Conservation (phyloP, 192 early-diverging fungal species). For the Pilaira anomala region DNA sequence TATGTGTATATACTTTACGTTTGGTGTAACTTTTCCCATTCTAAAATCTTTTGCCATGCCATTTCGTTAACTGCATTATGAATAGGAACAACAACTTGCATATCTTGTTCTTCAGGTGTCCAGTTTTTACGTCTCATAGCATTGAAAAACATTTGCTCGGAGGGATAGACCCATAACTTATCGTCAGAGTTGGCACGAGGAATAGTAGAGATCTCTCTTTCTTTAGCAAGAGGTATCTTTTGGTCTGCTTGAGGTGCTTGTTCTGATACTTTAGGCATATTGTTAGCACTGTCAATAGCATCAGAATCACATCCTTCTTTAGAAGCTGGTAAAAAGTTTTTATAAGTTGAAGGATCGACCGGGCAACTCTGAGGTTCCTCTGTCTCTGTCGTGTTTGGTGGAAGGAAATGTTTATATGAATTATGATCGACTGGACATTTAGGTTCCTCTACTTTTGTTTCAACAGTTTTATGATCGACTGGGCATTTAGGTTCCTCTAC, state of each 20-base stretch:
- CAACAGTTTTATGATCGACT: constrained; percentile 32
- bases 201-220: constrained; percentile 75
- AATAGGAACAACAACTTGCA: constrained; percentile 87
- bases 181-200: constrained; percentile 59
- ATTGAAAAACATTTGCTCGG: constrained; percentile 95
- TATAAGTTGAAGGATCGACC: constrained; percentile 53
- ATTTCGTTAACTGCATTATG: constrained; percentile 94
- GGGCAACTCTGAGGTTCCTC: constrained; percentile 45
- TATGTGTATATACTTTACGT: constrained; percentile 41
- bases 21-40: constrained; percentile 70
- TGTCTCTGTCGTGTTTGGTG: constrained; percentile 24
- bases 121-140: constrained; percentile 93
- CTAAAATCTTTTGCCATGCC: constrained; percentile 81
- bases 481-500: constrained; percentile 32
- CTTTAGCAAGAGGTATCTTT: constrained; percentile 45
- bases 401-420: constrained; percentile 43
- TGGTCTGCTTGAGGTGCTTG: constrained; percentile 45
- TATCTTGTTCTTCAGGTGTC: constrained; percentile 76
- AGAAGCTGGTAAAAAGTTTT: constrained; percentile 43
- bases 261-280: constrained; percentile 60
- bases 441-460: constrained; percentile 3
- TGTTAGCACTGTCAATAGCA: constrained; percentile 55
- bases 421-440: constrained; percentile 44
- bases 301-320: constrained; percentile 31
- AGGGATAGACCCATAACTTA: constrained; percentile 83